Conservation (phyloP, 139 green algal species). For the Tetradesmus lagerheimii region DNA sequence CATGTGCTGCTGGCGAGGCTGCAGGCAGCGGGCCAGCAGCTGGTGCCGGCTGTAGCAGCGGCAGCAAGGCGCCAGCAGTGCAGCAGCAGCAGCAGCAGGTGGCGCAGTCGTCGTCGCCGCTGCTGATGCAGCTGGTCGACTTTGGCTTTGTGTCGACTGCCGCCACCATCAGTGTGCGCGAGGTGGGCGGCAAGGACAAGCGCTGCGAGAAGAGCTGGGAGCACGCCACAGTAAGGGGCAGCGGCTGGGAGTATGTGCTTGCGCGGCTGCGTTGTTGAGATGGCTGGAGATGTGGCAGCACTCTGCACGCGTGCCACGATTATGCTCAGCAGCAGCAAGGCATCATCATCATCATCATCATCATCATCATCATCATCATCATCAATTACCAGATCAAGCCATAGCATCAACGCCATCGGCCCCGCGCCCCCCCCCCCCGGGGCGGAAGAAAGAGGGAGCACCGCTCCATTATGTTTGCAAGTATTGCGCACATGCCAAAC, state of each 20-base stretch:
- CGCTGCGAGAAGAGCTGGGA: constrained; percentile 47
- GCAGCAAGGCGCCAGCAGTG: neutral
- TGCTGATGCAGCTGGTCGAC: constrained; percentile 40
- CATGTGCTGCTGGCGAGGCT: neutral
- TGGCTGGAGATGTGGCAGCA: too few relatives aligned
- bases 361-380: too few relatives aligned
- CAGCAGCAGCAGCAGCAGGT: constrained; percentile 11
- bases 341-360: too few relatives aligned
- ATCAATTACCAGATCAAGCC: too few relatives aligned
- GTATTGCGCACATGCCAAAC: too few relatives aligned
- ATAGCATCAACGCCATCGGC: too few relatives aligned
- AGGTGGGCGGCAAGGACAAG: constrained; percentile 39
- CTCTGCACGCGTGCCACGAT: too few relatives aligned
- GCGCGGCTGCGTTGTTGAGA: neutral
- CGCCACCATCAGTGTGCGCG: constrained; percentile 36
- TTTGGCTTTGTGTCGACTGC: constrained; percentile 44
- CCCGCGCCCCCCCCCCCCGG: too few relatives aligned
- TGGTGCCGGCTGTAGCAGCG: constrained; percentile 7
- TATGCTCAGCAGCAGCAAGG: too few relatives aligned
- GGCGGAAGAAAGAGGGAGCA: too few relatives aligned
- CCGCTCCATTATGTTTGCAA: too few relatives aligned
- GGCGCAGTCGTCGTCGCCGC: constrained; percentile 6
- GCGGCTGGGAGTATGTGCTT: neutral
- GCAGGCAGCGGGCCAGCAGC: neutral
- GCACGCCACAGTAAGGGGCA: constrained; percentile 30